Conservation (phyloP, 1,284 basidiomycete genomes). For the Xerocomus minutiporus region DNA sequence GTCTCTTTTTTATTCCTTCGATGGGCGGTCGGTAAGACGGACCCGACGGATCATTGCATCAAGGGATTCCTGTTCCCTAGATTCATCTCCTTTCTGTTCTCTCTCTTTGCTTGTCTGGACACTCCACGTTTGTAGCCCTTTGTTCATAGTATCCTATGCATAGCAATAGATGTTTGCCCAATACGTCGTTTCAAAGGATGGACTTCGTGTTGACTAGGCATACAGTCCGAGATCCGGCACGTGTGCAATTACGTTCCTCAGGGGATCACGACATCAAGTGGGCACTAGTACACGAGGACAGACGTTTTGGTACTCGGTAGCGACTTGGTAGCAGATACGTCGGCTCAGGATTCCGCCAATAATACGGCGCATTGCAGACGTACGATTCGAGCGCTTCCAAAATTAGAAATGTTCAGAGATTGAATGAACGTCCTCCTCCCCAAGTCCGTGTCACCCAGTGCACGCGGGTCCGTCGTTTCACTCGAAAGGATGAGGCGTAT, state of each 20-base stretch:
- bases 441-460: too few species aligned
- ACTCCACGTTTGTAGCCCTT: not conserved
- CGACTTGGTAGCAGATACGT: too few species aligned
- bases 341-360: too few species aligned
- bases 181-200: not conserved
- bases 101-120: not conserved
- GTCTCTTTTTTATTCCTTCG: not conserved
- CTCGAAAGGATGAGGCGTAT: too few species aligned
- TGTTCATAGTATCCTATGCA: not conserved
- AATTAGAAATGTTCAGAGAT: too few species aligned
- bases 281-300: too few species aligned
- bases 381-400: too few species aligned
- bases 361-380: too few species aligned
- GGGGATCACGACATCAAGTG: too few species aligned
- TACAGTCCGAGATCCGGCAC: not conserved
- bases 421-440: too few species aligned
- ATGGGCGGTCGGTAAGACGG: not conserved
- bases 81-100: not conserved
- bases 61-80: not conserved
- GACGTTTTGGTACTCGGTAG: too few species aligned
- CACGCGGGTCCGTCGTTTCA: too few species aligned
- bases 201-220: not conserved
- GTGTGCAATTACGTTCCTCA: not conserved
- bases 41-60: constrained; percentile 1
- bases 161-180: not conserved